Percentiles rank a stretch among this genome's conserved stretches.
These are phyloP conservation scores for Pelargonium nanum DNA, from an alignment of 345 rosid genomes.

Conservation along the genomic window DNA sequence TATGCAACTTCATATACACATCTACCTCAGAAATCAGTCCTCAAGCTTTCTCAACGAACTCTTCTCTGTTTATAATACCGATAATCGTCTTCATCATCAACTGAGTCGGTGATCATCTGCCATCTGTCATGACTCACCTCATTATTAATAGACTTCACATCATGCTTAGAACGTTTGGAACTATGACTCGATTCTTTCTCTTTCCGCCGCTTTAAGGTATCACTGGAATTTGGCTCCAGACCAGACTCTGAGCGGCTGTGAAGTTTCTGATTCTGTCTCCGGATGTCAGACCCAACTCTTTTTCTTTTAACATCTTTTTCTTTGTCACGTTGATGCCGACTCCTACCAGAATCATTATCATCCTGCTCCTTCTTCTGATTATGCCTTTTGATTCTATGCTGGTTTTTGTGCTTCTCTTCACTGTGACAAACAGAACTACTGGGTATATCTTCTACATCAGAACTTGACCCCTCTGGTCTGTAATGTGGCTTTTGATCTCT, in stretches of 20 bases:
- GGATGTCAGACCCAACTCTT: constrained; percentile 7
- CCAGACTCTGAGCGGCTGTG: constrained; percentile 18
- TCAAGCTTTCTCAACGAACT: constrained; percentile 13
- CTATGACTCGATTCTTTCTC: constrained; percentile 13
- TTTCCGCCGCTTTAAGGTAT: constrained; percentile 9
- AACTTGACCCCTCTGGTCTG: constrained; percentile 23
- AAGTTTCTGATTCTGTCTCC: constrained; percentile 13
- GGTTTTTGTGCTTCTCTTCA: constrained; percentile 16
- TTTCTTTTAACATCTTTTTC: constrained; percentile 15
- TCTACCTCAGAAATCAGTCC: constrained; percentile 27
- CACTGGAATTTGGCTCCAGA: constrained; percentile 12
- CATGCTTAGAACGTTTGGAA: not conserved
- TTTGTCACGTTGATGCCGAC: constrained; percentile 9
- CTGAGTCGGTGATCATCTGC: constrained; percentile 24
- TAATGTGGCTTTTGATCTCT: constrained; percentile 7
- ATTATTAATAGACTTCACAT: not conserved
- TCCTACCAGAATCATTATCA: constrained; percentile 21
- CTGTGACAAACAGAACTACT: constrained; percentile 18
- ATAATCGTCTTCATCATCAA: constrained; percentile 15
- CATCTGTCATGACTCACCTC: constrained; percentile 22
- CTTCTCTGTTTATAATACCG: constrained; percentile 15
- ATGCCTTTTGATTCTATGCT: constrained; percentile 10
- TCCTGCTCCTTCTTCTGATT: constrained; percentile 9
- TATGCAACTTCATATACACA: constrained; percentile 23
- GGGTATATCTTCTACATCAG: constrained; percentile 24